Evolutionary conservation across 2,329 filamentous ascomycete genomes (phyloP).

Genomic region (Pezicula carpinea): DNA sequence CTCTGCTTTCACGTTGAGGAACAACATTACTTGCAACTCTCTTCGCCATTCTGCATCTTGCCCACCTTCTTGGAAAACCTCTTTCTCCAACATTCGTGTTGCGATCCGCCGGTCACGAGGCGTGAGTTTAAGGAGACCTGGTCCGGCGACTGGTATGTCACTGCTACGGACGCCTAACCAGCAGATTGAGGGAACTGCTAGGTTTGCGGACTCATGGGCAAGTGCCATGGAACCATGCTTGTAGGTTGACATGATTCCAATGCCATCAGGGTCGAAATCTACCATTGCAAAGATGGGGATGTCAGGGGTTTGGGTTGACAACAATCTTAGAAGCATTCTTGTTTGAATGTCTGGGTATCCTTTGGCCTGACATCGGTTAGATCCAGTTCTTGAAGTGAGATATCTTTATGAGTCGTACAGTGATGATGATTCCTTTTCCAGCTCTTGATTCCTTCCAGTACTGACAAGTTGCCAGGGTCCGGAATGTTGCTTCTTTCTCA

Average conservation of each 20-base stretch:
- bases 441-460: constrained; percentile 47
- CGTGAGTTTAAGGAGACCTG: constrained; percentile 35
- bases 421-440: constrained; percentile 62
- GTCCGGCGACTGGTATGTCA: constrained; percentile 21
- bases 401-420: constrained; percentile 38
- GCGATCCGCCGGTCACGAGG: constrained; percentile 55
- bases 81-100: constrained; percentile 43
- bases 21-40: constrained; percentile 69
- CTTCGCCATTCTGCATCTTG: constrained; percentile 36
- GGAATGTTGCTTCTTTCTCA: constrained; percentile 82
- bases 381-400: neutral
- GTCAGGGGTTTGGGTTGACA: constrained; percentile 42
- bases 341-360: constrained; percentile 77
- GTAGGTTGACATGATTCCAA: constrained; percentile 71
- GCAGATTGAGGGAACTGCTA: constrained; percentile 44
- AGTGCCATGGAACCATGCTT: constrained; percentile 62
- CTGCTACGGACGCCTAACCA: constrained; percentile 57
- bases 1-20: constrained; percentile 71
- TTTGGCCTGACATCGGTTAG: constrained; percentile 55
- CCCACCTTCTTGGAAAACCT: constrained; percentile 23
- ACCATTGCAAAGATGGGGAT: constrained; percentile 60
- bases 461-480: constrained; percentile 52
- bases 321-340: constrained; percentile 53
- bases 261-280: constrained; percentile 73
- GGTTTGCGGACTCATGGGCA: constrained; percentile 49